Base-by-base conservation (phyloP, 2,329 filamentous ascomycete species). In the Aspergillus transmontanensis region DNA sequence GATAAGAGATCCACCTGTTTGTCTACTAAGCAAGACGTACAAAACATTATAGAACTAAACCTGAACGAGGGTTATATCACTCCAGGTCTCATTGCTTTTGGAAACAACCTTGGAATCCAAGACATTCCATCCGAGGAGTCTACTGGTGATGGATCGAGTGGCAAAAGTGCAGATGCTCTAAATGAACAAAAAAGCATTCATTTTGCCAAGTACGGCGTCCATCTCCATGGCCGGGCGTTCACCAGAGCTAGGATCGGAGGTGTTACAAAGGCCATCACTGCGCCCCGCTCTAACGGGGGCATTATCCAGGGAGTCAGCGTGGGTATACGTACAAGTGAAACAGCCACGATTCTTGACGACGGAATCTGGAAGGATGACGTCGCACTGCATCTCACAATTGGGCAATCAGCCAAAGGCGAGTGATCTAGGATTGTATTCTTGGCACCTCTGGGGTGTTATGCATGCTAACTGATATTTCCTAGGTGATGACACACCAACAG, bases 301-400 rank as follows among this genome's bases (percentile, higher is more conserved):
- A 82, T 83, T 0, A 82, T 86, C 64, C 81, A 83, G 61, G 87
- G 87, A 48, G 85, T 84, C 1, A 87, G 85, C 64, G 86, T 85
- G 6, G 87, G 86, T 3, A 87, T 89, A 39, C 14, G 61, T 7
- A 63, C 61, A 16, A 53, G 28, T 5, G 41, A 36, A 4, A n/a
- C 41, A 6, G 58, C 12, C 2, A 57, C 51, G 6, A 56, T 63
- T n/a, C 26, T 55, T 1, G 58, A 60, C 1, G 14, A 39, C 2
- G 58, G 55, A 1, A 30, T 62, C 2, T 62, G 55, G 55, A 58
- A 58, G 14, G 56, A 50, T 0, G 32, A 62, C 10, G 46, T 59
- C 10, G 60, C 60, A 16, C 39, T 62, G 14, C 60, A 62, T 41
- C 12, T 62, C 6, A n/a, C 36, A 10, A 7, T 62, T 5, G 56